Base-by-base conservation (phyloP, 768 basidiomycete species). In the Pisolithus orientalis region DNA sequence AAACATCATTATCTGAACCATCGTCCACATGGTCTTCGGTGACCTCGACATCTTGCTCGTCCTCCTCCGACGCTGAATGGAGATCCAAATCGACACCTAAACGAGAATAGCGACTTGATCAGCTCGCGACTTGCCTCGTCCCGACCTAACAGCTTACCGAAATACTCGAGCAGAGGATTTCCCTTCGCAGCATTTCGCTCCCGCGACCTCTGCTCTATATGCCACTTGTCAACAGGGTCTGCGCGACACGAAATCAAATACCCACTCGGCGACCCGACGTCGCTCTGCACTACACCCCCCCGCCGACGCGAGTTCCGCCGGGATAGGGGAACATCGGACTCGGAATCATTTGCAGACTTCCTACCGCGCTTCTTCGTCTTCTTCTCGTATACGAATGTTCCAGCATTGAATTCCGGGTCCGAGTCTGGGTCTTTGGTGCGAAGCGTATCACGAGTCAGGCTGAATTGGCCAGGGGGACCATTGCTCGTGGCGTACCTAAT, bases 51-150 rank as follows among this genome's bases (percentile, higher is more conserved):
- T 51, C 50, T 9, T 24, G 13, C 11, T 66, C 67, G 16, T 68
- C 63, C 2, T 65, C 72, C 56, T 81, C 80, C 7, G 76, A 78
- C 21, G 74, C 80, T 27, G 80, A 81, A 29, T 79, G 76, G 16
- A 82, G 59, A 38, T 74, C 75, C 38, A 83, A 57, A 42, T 75
- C 70, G 52, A 70, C 60, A 6, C 65, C 76, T 73, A 53, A 44
- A 59, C 2, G 21, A 14, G 47, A 16, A 9, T 16, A 28, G 6
- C 13, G n/a, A 47, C 28, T 25, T 4, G 29, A 49, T 27, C 38
- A 31, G 16, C 4, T 21, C 17, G 10, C 17, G 31, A 11, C 38
- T 7, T 10, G 4, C 3, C 11, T 21, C 5, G 1, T 1, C 6
- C 25, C 4, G 38, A 4, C 14, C 14, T 8, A 27, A 38, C 13